Conservation (phyloP, 306 rosid species). For the Quercus agrifolia region DNA sequence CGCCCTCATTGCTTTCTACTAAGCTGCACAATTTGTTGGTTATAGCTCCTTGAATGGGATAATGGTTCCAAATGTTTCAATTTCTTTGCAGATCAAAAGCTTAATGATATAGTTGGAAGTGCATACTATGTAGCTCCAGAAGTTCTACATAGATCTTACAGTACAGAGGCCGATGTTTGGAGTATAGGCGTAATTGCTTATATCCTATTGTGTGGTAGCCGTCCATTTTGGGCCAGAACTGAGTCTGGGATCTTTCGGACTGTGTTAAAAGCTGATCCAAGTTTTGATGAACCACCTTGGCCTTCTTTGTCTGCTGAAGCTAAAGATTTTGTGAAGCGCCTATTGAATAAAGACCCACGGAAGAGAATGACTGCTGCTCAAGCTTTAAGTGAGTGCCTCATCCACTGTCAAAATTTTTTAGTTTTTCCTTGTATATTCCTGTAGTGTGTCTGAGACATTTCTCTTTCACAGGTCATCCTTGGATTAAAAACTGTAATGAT, state of each 20-base stretch:
- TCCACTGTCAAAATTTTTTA: slow-evolving; percentile 6
- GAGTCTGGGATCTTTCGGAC: slow-evolving; percentile 93
- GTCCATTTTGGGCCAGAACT: slow-evolving; percentile 97
- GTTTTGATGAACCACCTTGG: slow-evolving; percentile 91
- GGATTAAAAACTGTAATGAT: slow-evolving; percentile 63
- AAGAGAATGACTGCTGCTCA: slow-evolving; percentile 93
- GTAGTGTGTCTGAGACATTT: slow-evolving; percentile 27
- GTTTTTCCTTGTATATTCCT: slow-evolving; percentile 7
- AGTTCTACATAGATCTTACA: slow-evolving; percentile 86
- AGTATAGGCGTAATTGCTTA: slow-evolving; percentile 95
- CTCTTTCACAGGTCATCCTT: slow-evolving; percentile 76
- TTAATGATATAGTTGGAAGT: slow-evolving; percentile 93
- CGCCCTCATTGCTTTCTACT: neutral
- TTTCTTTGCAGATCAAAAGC: slow-evolving; percentile 77
- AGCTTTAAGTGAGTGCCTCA: slow-evolving; percentile 63
- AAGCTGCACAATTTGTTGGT: neutral
- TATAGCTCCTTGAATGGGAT: neutral
- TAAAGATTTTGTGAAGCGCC: slow-evolving; percentile 77
- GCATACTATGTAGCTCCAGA: slow-evolving; percentile 99
- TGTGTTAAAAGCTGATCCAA: slow-evolving; percentile 86
- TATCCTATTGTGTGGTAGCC: slow-evolving; percentile 89
- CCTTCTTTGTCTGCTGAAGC: slow-evolving; percentile 79
- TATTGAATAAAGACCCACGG: slow-evolving; percentile 84
- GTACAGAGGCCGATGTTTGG: slow-evolving; percentile 93
- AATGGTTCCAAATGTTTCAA: slow-evolving; percentile 17